Base-by-base conservation (phyloP, 148 eudicot species). In the Fallopia convolvulus region DNA sequence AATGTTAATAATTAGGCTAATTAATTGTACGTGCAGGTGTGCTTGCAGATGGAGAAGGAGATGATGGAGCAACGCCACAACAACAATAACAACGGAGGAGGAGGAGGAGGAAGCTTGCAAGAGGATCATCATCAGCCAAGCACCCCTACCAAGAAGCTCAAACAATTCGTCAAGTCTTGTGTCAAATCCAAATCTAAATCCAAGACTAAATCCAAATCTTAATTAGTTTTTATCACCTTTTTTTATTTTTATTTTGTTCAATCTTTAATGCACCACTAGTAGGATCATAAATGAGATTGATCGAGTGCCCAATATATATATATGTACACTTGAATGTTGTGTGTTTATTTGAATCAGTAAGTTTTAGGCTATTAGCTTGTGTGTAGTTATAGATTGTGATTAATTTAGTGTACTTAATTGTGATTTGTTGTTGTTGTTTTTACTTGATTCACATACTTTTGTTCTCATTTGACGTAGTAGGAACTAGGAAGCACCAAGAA, bases 91-190 rank as follows among this genome's bases (percentile, higher is more conserved):
- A 14, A 58, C 9, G 2, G 10, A 2, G 15, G 40, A 74, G 2
- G 10, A 2, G 15, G 40, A 74, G 0, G 86, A 90, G 74, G 79
- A 80, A 79, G 7, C 47, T 2, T 8, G 7, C 47, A 79, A 32
- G 76, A 78, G 52, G 33, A 40, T 41, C 75, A 11, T 14, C 53
- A 32, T 8, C 23, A 55, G 2, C 79, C 40, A 14, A 72, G 41
- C 15, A 81, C 72, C 33, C 74, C 53, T 0, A 80, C 76, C 56
- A 85, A 79, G 75, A 83, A 78, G 68, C 60, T 89, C 13, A 85
- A 82, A 79, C 80, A 85, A 44, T 40, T 87, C 17, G 87, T 89
- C 7, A 87, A 80, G 74, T 87, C 92, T 2, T 87, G 87, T 72
- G 88, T 87, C 4, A 76, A 33, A 26, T 74, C 76, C 40, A 81